Evolutionary conservation across 805 yeast species (phyloP), one percentile per base, ranked within the genome.

Genomic region (Kluyveromyces wickerhamii): DNA sequence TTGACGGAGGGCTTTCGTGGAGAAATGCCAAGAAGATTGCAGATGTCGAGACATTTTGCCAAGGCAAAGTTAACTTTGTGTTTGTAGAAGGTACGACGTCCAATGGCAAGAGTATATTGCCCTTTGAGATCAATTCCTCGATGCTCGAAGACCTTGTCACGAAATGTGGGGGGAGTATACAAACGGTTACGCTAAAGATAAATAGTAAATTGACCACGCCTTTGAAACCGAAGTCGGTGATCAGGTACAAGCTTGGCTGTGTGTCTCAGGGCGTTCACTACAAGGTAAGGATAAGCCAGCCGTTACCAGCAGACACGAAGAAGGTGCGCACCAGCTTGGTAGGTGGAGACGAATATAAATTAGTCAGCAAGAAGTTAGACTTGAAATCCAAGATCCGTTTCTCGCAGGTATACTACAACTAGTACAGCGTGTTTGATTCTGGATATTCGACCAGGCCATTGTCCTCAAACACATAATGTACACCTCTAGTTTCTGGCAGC

Each of bases 1-100:
- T 45, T 15, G 40, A 35, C 20, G 58, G 59, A 3, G 45, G 55
- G 1, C 21, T 52, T 11, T 7, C 19, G 17, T 6, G 14, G n/a
- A 7, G 9, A 5, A 37, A 44, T 27, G 40, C 40, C n/a, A 32
- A 34, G 27, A 35, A 35, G 33, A 41, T 45, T 19, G 45, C 38
- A 5, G 40, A 44, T 16, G 29, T 37, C 3, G 25, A 37, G 1
- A 43, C 52, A 19, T 48, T 57, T 12, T 30, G 33, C 14, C 51
- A 54, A 3, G 63, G 66, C n/a, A 67, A 69, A 27, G 60, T 66
- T 0, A 65, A 75, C 4, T 77, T 69, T 34, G 45, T 81, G 15
- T 74, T 86, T 38, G 66, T 79, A 3, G 96, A 87, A 50, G 95
- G 95, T 0, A 83, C 95, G 0, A 69, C 95, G 0, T 75, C 95